phyloP scores from a whole-genome alignment of 352 stramenopile genomes.

The Bremia lactucae region DNA sequence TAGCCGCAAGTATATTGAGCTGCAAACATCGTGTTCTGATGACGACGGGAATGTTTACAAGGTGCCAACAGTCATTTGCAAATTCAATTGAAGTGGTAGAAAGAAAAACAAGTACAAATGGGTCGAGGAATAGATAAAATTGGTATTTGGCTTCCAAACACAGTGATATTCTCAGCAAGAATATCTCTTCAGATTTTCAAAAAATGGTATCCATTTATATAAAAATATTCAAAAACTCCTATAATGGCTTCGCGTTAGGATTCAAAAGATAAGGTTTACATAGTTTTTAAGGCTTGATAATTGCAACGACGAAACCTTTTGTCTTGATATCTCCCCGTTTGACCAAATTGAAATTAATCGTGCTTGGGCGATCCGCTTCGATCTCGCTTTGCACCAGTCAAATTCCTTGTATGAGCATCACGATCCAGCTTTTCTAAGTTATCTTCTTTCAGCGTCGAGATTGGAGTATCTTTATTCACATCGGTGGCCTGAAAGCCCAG shows the following conservation, averaged over 20 bases:
- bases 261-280: too few relatives aligned
- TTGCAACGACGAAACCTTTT: too few relatives aligned
- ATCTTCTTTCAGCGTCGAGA: slow-evolving; percentile 5
- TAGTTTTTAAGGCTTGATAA: too few relatives aligned
- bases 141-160: too few relatives aligned
- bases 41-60: slow-evolving; percentile 74
- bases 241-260: not conserved
- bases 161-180: not conserved
- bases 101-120: not conserved
- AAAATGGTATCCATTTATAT: not conserved
- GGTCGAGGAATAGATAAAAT: not conserved
- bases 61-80: slow-evolving; percentile 81
- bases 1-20: slow-evolving; percentile 71
- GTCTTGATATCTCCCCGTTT: too few relatives aligned
- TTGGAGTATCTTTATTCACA: slow-evolving; percentile 10
- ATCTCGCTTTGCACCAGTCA: slow-evolving; percentile 19
- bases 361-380: slow-evolving; percentile 25
- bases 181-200: not conserved
- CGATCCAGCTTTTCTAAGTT: slow-evolving; percentile 1
- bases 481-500: slow-evolving; percentile 28
- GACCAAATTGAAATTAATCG: too few relatives aligned
- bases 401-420: slow-evolving; percentile 3
- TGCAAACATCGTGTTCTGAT: slow-evolving; percentile 80
- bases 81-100: slow-evolving; percentile 40
- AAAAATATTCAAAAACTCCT: not conserved